A percentile compares a stretch with the other conserved stretches of the same genome.
Conservation (phyloP, 345 rosid species). For the Salix arbutifolia region DNA sequence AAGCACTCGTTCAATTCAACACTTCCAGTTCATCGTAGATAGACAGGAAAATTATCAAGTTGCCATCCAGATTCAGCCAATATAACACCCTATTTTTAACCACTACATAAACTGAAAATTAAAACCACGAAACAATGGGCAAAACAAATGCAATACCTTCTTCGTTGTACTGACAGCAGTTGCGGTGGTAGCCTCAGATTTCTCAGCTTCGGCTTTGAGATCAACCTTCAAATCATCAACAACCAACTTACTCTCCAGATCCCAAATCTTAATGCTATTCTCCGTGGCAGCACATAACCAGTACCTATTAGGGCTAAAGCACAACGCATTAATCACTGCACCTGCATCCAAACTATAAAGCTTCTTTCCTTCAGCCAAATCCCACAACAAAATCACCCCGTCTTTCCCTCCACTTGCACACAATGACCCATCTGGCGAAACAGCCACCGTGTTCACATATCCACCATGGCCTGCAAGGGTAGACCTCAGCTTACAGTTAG, state of each 20-base stretch:
- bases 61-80: not conserved
- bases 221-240: conserved; percentile 97
- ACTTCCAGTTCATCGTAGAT: not conserved
- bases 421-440: conserved; percentile 89
- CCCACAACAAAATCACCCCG: conserved; percentile 86
- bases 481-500: conserved; percentile 79
- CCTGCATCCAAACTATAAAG: conserved; percentile 85
- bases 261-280: conserved; percentile 95
- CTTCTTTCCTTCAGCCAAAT: conserved; percentile 93
- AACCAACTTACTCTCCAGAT: conserved; percentile 89
- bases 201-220: conserved; percentile 92
- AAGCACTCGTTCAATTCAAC: not conserved
- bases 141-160: conserved; percentile 47
- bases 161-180: conserved; percentile 37
- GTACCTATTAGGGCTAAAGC: conserved; percentile 97
- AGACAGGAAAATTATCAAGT: too few relatives aligned
- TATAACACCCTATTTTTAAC: not conserved
- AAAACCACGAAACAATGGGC: not conserved
- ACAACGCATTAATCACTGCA: conserved; percentile 66
- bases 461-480: conserved; percentile 77
- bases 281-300: conserved; percentile 99
- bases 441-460: conserved; percentile 86
- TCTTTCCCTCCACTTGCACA: conserved; percentile 98
- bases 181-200: conserved; percentile 48
- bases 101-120: not conserved